Percentiles rank a stretch among this genome's conserved stretches.
Evolutionary conservation across 345 rosid species (phyloP).

Genomic region (Aquilaria yunnanensis): DNA sequence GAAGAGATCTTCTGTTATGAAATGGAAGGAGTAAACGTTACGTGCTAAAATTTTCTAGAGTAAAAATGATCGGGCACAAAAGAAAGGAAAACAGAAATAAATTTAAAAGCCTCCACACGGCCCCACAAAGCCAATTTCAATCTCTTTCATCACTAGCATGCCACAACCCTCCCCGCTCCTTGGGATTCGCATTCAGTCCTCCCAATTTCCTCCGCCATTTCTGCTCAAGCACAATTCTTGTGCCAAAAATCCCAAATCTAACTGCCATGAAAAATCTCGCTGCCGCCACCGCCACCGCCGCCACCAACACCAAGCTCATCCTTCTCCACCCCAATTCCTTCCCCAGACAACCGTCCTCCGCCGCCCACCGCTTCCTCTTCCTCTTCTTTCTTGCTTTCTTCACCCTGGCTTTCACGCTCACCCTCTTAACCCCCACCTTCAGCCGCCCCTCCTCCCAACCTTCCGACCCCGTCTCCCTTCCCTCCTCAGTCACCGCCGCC

Average conservation of each 20-base stretch:
- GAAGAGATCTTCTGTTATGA: too few species aligned
- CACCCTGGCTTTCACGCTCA: slow-evolving; percentile 57
- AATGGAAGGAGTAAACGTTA: too few species aligned
- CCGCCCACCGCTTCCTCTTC: slow-evolving; percentile 36
- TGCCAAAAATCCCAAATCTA: too few species aligned
- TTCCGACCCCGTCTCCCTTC: slow-evolving; percentile 24
- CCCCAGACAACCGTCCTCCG: slow-evolving; percentile 29
- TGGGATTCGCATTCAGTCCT: not conserved
- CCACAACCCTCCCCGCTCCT: not conserved
- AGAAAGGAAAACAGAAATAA: too few species aligned
- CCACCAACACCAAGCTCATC: slow-evolving; percentile 53
- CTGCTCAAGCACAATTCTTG: not conserved
- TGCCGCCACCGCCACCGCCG: not conserved
- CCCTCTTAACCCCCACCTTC: slow-evolving; percentile 37
- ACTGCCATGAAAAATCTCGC: too few species aligned
- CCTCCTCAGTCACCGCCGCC: slow-evolving; percentile 39
- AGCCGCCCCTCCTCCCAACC: slow-evolving; percentile 22
- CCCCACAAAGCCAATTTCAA: too few species aligned
- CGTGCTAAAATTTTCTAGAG: too few species aligned
- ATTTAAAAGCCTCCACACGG: too few species aligned
- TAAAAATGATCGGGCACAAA: too few species aligned
- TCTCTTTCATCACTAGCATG: too few species aligned
- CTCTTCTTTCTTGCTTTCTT: slow-evolving; percentile 55
- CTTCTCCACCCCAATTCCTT: slow-evolving; percentile 51
- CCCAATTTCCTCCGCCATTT: not conserved